Base-by-base conservation (phyloP, 1,284 basidiomycete species). In the Sporisorium iseilematis-ciliati region DNA sequence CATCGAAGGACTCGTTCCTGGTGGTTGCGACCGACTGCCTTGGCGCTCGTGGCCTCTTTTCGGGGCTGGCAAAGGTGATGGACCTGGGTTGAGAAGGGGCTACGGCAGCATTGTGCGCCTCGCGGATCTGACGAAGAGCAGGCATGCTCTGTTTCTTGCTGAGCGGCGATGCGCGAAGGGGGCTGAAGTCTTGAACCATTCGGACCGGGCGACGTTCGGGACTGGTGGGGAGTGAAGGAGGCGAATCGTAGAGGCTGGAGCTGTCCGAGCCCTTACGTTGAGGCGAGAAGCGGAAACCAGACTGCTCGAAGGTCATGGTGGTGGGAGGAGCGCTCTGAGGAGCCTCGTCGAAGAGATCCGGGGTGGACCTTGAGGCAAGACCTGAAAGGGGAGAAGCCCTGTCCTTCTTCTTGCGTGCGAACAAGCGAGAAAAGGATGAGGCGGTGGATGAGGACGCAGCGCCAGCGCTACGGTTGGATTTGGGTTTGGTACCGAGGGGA, bases 351-450 rank as follows among this genome's bases (percentile, higher is more conserved):
- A 70, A 78, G 23, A 76, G 62, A 41, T 75, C 67, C 1, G 73
- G 57, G 2, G 66, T 65, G 14, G 71, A 75, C 18, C 60, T 67
- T 20, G 68, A 64, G 1, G 67, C 70, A 12, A 74, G 54, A 20
- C 68, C 58, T 16, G 46, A 26, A n/a, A 58, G 53, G 18, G 52
- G 58, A 12, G 51, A 31, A 18, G 52, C 53, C 58, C 75, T 80
- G 64, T 78, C 70, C 52, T 77, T 77, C 63, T 77, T 77, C 69
- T 75, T 80, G 65, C 79, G 73, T 21, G 64, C 48, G 31, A 80
- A 80, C 59, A 80, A 65, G 12, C 78, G 67, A 18, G 69, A 57
- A 21, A 78, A 59, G 46, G 72, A 65, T 4, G 72, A 77, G 3
- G 63, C 52, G 10, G 21, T 59, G 6, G 67, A 66, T 11, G 38